Evolutionary conservation across 2,329 filamentous ascomycete genomes (phyloP).

Genomic region (Trichophyton equinum): DNA sequence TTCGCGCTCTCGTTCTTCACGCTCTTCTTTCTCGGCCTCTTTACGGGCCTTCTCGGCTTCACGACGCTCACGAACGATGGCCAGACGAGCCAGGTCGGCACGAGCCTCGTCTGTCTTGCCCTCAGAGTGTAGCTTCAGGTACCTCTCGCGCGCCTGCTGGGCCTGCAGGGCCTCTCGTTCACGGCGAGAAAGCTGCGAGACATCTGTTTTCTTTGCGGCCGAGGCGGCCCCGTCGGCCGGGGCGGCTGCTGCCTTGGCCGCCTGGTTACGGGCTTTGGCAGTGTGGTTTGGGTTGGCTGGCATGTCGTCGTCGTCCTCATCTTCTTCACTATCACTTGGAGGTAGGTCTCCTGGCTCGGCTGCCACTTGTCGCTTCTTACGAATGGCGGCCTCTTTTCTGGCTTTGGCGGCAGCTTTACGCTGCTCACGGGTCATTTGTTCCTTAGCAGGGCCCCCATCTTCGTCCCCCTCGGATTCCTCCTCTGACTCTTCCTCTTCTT

Average conservation of each 20-base stretch:
- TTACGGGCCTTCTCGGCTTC: slow-evolving; percentile 72
- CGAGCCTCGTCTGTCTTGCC: slow-evolving; percentile 96
- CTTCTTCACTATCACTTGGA: slow-evolving; percentile 49
- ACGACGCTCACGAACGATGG: slow-evolving; percentile 70
- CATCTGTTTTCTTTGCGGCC: slow-evolving; percentile 40
- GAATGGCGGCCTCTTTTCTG: slow-evolving; percentile 78
- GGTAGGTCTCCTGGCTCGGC: slow-evolving; percentile 80
- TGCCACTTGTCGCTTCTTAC: slow-evolving; percentile 55
- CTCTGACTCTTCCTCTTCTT: slow-evolving; percentile 42
- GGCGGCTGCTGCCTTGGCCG: slow-evolving; percentile 48
- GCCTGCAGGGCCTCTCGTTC: slow-evolving; percentile 74
- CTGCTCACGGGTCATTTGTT: slow-evolving; percentile 65
- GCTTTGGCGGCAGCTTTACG: slow-evolving; percentile 80
- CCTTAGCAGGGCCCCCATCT: slow-evolving; percentile 37
- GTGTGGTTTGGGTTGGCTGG: slow-evolving; percentile 86
- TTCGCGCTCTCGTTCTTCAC: slow-evolving; percentile 29
- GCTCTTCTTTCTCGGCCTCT: slow-evolving; percentile 55
- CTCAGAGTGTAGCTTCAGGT: slow-evolving; percentile 80
- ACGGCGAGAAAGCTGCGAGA: slow-evolving; percentile 49
- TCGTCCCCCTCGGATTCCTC: slow-evolving; percentile 38
- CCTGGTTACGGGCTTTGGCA: slow-evolving; percentile 54
- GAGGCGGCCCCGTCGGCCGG: slow-evolving; percentile 30
- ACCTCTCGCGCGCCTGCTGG: slow-evolving; percentile 75
- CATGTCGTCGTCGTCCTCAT: slow-evolving; percentile 29
- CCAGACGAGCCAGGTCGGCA: slow-evolving; percentile 72